Base-by-base conservation (phyloP, 2,329 filamentous ascomycete genomes). In the Orbilia javanica region DNA sequence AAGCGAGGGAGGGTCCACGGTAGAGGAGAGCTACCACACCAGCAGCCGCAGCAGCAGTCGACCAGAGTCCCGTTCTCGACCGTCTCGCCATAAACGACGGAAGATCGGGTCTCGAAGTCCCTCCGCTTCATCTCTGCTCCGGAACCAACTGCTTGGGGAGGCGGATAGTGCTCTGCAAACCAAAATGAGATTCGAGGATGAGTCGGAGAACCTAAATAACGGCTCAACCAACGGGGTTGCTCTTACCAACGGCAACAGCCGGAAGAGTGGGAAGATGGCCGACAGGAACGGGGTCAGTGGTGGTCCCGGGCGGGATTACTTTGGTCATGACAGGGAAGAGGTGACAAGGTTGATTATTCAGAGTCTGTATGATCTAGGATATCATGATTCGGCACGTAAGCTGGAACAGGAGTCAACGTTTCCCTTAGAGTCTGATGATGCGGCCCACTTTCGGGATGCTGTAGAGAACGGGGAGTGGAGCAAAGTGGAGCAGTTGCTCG, bases 281-380 rank as follows among this genome's bases (percentile, higher is more conserved):
- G 66, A 67, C 36, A 46, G 46, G 50, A 77, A 77, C 25, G 72
- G 65, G 57, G 42, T 48, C 4, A 22, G 65, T 22, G 55, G 57
- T 22, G 63, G 53, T 20, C 68, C 53, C 15, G 72, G 57, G 46
- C 50, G 65, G 46, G 74, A 80, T 57, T 98, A 96, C 84, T 91
- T 90, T 82, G 94, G 94, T 18, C 95, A 98, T 83, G 90, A 96
- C 83, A 90, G 93, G 83, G 94, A 97, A 86, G 95, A 99, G 85
- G 91, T 98, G 52, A 97, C 95, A 4, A 88, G 96, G 67, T 92
- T 98, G 80, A 85, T 99, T 81, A 96, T 99, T 82, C 96, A 99
- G 84, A 92, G 94, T 39, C 85, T 99, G 80, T 89, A 90, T 25
- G 95, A 97, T 83, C 88, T 99, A 85, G 96, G 96, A 1, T 97